Percentiles rank a stretch among this genome's conserved stretches.
Evolutionary conservation across 2,329 filamentous ascomycete genomes (phyloP).

Genomic region (Geoglossum cookeanum): DNA sequence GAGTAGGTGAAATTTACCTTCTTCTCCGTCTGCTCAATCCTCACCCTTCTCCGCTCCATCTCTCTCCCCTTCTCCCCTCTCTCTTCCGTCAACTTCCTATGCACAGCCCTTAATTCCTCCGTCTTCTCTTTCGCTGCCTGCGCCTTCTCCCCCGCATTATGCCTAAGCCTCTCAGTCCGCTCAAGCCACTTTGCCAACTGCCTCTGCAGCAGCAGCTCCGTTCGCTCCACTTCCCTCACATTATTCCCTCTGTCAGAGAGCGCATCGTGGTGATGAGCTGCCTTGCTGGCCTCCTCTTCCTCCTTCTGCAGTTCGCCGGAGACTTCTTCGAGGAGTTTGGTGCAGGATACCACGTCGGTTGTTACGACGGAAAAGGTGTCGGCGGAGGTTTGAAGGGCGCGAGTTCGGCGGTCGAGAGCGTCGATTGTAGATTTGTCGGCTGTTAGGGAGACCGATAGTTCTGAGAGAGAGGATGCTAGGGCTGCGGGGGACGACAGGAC

Average conservation of each 20-base stretch:
- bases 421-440: conserved; percentile 75
- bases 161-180: conserved; percentile 64
- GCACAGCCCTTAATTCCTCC: conserved; percentile 68
- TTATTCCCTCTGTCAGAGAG: conserved; percentile 76
- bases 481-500: conserved; percentile 72
- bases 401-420: conserved; percentile 64
- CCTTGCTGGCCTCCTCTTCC: conserved; percentile 71
- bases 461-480: conserved; percentile 62
- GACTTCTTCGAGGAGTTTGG: conserved; percentile 78
- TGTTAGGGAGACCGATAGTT: conserved; percentile 60
- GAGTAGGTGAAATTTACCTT: conserved; percentile 42
- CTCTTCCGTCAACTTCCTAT: conserved; percentile 68
- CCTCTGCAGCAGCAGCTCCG: conserved; percentile 63
- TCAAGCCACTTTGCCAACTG: conserved; percentile 76
- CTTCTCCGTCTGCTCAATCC: conserved; percentile 96
- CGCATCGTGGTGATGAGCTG: conserved; percentile 65
- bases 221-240: conserved; percentile 77
- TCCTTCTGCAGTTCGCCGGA: conserved; percentile 70
- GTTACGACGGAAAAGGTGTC: conserved; percentile 77
- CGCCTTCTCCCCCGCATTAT: conserved; percentile 64
- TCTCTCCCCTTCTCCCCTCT: conserved; percentile 71
- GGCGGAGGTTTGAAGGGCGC: conserved; percentile 76
- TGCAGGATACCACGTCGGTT: conserved; percentile 70
- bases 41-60: conserved; percentile 77
- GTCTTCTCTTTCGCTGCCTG: conserved; percentile 68